Percentiles rank a stretch among this genome's conserved stretches.
These are phyloP conservation scores for Nakazawaea sp. DNA, from an alignment of 805 yeast genomes.

Conservation along the genomic window DNA sequence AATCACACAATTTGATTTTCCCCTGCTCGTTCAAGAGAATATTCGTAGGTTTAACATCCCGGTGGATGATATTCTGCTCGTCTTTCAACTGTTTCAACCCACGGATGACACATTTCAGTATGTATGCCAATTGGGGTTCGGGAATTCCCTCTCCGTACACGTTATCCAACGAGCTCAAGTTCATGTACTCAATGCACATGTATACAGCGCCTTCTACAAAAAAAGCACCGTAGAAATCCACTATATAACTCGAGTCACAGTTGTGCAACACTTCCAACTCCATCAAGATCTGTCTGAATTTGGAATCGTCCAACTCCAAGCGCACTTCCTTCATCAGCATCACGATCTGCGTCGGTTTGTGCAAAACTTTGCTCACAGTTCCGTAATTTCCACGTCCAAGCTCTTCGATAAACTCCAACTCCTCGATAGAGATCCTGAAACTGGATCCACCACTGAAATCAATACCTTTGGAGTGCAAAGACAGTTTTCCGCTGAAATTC, in stretches of 20 bases:
- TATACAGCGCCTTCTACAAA: conserved; percentile 97
- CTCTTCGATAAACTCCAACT: conserved; percentile 76
- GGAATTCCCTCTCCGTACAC: conserved; percentile 69
- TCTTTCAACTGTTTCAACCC: conserved; percentile 86
- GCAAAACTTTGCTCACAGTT: conserved; percentile 86
- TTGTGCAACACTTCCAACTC: conserved; percentile 90
- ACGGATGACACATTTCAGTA: conserved; percentile 69
- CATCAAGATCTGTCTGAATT: conserved; percentile 91
- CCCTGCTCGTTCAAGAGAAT: conserved; percentile 73
- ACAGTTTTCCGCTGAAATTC: conserved; percentile 90
- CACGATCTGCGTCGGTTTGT: conserved; percentile 82
- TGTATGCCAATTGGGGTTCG: conserved; percentile 74
- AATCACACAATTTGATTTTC: conserved; percentile 88
- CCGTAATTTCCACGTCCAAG: conserved; percentile 96
- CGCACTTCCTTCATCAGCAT: conserved; percentile 99
- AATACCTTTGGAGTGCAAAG: conserved; percentile 85
- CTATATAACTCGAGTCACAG: conserved; percentile 85
- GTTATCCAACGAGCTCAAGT: conserved; percentile 89
- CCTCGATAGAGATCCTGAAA: conserved; percentile 80
- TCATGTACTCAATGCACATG: conserved; percentile 98
- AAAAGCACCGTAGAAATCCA: conserved; percentile 95
- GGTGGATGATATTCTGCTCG: conserved; percentile 83
- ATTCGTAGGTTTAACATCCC: conserved; percentile 97
- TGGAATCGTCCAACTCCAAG: conserved; percentile 87
- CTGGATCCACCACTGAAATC: conserved; percentile 86